Conservation (phyloP, 306 rosid genomes). For the Lathyrus sativus region DNA sequence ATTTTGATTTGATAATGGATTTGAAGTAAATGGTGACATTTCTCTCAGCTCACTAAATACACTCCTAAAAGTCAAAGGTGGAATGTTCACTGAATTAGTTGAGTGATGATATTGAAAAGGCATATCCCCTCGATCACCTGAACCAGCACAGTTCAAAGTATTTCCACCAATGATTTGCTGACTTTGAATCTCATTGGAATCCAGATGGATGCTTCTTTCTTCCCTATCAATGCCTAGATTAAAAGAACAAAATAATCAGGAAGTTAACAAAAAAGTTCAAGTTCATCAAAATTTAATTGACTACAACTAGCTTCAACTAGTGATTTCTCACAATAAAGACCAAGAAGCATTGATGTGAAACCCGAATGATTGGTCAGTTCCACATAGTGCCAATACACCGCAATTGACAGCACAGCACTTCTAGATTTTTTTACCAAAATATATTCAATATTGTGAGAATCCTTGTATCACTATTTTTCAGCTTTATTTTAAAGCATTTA, state of each 20-base stretch:
- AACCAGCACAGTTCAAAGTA: constrained; percentile 42
- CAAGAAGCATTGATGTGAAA: constrained; percentile 23
- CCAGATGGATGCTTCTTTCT: constrained; percentile 44
- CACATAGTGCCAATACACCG: neutral
- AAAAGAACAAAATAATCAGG: constrained; percentile 32
- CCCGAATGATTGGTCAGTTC: constrained; percentile 22
- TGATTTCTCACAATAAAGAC: constrained; percentile 28
- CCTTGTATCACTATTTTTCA: neutral
- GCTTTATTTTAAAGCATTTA: constrained; percentile 17
- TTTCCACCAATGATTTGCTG: constrained; percentile 42
- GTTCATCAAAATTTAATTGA: constrained; percentile 26
- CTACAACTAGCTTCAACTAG: constrained; percentile 22
- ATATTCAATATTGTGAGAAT: constrained; percentile 18
- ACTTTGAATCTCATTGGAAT: constrained; percentile 49
- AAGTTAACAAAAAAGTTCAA: neutral
- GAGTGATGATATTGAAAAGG: constrained; percentile 43
- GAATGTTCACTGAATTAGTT: constrained; percentile 37
- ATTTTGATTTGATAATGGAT: constrained; percentile 42
- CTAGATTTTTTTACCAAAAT: constrained; percentile 12
- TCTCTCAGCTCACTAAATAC: constrained; percentile 64
- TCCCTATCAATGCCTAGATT: constrained; percentile 52
- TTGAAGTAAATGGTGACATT: constrained; percentile 41
- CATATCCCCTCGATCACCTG: constrained; percentile 46
- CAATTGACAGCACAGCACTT: constrained; percentile 3
- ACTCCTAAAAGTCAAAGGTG: constrained; percentile 61